phyloP scores from a whole-genome alignment of 495 filamentous ascomycete genomes.

The Hyaloscypha variabilis region DNA sequence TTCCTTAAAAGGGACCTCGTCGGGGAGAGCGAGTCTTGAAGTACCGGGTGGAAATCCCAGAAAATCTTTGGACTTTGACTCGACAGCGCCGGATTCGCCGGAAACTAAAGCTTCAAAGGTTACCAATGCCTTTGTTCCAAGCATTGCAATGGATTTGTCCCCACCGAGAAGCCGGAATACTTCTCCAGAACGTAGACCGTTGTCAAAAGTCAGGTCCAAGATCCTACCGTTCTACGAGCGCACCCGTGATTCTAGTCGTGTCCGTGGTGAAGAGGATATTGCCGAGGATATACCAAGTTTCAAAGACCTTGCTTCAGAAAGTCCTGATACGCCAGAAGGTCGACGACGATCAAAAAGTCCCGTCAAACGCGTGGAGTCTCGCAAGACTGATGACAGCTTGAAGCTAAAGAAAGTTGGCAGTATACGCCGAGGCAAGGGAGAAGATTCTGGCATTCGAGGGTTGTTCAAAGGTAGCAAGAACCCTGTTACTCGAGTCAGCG shows the following conservation, averaged over 20 bases:
- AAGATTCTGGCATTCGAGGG: conserved; percentile 41
- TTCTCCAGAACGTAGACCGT: conserved; percentile 51
- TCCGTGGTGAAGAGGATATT: conserved; percentile 30
- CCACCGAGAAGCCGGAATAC: conserved; percentile 53
- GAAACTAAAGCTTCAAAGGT: conserved; percentile 28
- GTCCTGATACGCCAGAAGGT: conserved; percentile 9
- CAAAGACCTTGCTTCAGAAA: conserved; percentile 20
- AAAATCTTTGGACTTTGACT: conserved; percentile 50
- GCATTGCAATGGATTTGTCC: conserved; percentile 59
- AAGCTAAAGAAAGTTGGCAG: conserved; percentile 20
- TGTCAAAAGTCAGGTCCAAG: conserved; percentile 40
- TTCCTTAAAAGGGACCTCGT: conserved; percentile 21
- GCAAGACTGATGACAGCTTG: conserved; percentile 16
- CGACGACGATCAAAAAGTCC: conserved; percentile 30
- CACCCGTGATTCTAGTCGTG: conserved; percentile 27
- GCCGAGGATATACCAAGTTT: not conserved
- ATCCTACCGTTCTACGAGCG: conserved; percentile 47
- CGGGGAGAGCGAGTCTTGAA: conserved; percentile 34
- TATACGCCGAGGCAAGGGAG: conserved; percentile 27
- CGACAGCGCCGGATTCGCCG: conserved; percentile 51
- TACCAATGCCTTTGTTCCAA: conserved; percentile 51
- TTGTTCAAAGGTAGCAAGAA: conserved; percentile 62
- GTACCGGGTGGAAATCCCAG: conserved; percentile 32
- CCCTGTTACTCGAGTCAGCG: conserved; percentile 60
- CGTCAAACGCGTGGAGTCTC: conserved; percentile 17